phyloP scores from a whole-genome alignment of 2,329 filamentous ascomycete species.

The Coniochaeta sp. region DNA sequence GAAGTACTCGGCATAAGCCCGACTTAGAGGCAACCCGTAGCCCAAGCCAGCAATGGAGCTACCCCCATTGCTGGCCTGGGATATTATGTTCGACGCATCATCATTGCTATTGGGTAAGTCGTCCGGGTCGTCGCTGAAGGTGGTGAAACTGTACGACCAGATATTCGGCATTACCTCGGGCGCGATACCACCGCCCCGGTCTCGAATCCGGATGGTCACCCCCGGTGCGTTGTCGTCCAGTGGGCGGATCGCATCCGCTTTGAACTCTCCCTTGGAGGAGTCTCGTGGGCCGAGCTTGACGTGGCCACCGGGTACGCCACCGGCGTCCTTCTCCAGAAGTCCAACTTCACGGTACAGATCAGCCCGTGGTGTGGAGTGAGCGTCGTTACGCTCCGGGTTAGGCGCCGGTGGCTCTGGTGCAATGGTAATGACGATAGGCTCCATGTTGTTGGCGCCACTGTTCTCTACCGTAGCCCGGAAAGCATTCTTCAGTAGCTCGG shows the following conservation, averaged over 20 bases:
- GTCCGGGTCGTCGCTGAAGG: conserved; percentile 64
- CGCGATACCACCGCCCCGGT: conserved; percentile 88
- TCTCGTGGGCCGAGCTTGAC: conserved; percentile 27
- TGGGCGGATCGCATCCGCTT: conserved; percentile 43
- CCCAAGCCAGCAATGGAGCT: conserved; percentile 89
- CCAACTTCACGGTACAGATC: not conserved
- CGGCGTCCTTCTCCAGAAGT: not conserved
- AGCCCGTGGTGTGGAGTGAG: not conserved
- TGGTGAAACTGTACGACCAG: conserved; percentile 97
- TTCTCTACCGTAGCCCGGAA: conserved; percentile 85
- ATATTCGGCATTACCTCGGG: conserved; percentile 79
- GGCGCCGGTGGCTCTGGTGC: conserved; percentile 52
- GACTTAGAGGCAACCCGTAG: conserved; percentile 82
- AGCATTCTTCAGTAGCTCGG: conserved; percentile 92
- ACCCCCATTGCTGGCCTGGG: conserved; percentile 60
- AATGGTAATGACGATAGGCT: conserved; percentile 88
- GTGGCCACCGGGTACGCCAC: conserved; percentile 9
- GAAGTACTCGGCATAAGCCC: conserved; percentile 97
- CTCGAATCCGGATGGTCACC: conserved; percentile 90
- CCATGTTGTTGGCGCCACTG: conserved; percentile 58
- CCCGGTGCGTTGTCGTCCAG: conserved; percentile 65
- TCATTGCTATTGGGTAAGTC: conserved; percentile 37
- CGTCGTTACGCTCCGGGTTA: conserved; percentile 9
- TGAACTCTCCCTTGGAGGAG: conserved; percentile 31
- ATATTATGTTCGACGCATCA: conserved; percentile 70